Conservation (phyloP, 2,329 filamentous ascomycete species). For the Venturia nashicola region DNA sequence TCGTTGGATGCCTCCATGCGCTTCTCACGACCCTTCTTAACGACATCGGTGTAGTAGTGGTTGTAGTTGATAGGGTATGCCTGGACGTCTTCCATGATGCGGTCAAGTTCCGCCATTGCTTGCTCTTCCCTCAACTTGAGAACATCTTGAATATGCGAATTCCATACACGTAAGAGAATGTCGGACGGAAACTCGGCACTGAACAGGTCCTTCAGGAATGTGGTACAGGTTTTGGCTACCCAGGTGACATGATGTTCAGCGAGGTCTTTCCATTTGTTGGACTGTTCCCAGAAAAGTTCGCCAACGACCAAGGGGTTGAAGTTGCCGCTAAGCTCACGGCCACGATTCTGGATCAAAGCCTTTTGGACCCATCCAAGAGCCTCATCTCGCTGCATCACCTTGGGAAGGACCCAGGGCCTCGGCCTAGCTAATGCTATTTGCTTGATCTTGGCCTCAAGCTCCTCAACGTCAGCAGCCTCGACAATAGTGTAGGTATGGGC, state of each 20-base stretch:
- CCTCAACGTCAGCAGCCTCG: too few species aligned
- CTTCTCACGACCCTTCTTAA: slow-evolving; percentile 17
- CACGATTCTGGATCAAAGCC: slow-evolving; percentile 32
- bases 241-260: slow-evolving; percentile 25
- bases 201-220: slow-evolving; percentile 25
- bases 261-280: slow-evolving; percentile 38
- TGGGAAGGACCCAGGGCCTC: too few species aligned
- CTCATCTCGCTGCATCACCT: too few species aligned
- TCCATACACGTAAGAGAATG: too few species aligned
- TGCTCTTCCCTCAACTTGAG: too few species aligned
- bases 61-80: slow-evolving; percentile 34
- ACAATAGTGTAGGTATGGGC: too few species aligned
- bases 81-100: neutral
- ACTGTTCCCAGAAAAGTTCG: slow-evolving; percentile 50
- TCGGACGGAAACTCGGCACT: too few species aligned
- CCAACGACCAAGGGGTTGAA: slow-evolving; percentile 48
- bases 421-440: too few species aligned
- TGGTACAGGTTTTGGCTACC: slow-evolving; percentile 22
- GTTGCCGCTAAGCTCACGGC: slow-evolving; percentile 46
- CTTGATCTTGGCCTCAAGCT: too few species aligned
- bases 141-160: too few species aligned
- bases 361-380: slow-evolving; percentile 29
- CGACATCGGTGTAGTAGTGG: slow-evolving; percentile 29
- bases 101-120: too few species aligned
- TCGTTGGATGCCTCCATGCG: too few species aligned